Conservation (phyloP, 441 rosid species). For the Erodium moschatum region DNA sequence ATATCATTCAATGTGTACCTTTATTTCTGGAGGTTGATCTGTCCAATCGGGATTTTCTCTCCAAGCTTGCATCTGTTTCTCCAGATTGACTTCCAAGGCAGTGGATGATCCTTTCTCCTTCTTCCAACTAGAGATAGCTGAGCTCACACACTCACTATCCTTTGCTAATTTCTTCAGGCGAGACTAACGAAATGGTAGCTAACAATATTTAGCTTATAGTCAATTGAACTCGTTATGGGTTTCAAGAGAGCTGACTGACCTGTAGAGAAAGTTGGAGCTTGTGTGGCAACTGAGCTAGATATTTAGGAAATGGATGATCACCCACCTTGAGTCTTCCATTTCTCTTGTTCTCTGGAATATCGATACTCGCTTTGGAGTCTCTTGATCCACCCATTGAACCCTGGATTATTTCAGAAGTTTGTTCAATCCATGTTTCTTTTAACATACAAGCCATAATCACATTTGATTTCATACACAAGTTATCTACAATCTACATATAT, state of each 20-base stretch:
- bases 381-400: conserved; percentile 28
- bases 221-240: neutral
- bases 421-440: neutral
- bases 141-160: conserved; percentile 22
- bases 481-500: neutral
- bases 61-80: conserved; percentile 67
- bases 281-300: conserved; percentile 47
- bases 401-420: conserved; percentile 19
- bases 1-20: conserved; percentile 30
- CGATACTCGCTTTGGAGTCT: conserved; percentile 19
- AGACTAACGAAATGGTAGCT: conserved; percentile 20
- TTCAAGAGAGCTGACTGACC: conserved; percentile 29
- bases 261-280: conserved; percentile 46
- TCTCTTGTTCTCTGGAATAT: conserved; percentile 22
- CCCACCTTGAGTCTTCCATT: conserved; percentile 34
- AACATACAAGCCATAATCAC: neutral
- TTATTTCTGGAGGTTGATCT: conserved; percentile 49
- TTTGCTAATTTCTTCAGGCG: conserved; percentile 34
- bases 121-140: conserved; percentile 16
- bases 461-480: neutral
- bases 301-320: conserved; percentile 45
- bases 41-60: conserved; percentile 63
- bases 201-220: neutral
- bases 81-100: conserved; percentile 36
- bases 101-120: conserved; percentile 28